These are phyloP conservation scores for Globisporangium recalcitrans DNA, from an alignment of 352 stramenopile species.

Conservation along the genomic window DNA sequence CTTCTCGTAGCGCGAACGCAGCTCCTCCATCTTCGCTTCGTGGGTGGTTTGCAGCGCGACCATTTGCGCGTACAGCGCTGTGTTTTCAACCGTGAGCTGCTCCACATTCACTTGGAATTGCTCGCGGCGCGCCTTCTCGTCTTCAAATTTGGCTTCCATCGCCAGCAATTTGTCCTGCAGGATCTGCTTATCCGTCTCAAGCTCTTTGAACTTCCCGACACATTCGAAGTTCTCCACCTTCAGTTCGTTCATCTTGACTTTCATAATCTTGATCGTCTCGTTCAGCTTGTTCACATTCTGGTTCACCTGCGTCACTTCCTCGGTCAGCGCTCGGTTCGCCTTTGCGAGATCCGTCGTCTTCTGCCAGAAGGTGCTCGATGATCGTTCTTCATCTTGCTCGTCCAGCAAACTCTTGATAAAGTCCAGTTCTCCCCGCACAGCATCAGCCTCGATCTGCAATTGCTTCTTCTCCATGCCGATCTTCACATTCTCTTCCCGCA, in stretches of 20 bases:
- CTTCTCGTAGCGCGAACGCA: conserved; percentile 63
- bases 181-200: conserved; percentile 73
- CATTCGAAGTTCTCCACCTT: conserved; percentile 50
- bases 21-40: conserved; percentile 79
- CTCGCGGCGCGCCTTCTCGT: conserved; percentile 75
- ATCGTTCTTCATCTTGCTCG: conserved; percentile 69
- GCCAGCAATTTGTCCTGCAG: conserved; percentile 56
- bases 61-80: conserved; percentile 83
- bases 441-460: conserved; percentile 59
- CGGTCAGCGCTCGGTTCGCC: conserved; percentile 67
- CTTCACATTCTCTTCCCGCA: conserved; percentile 60
- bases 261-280: conserved; percentile 59
- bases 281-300: conserved; percentile 63
- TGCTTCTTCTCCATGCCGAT: conserved; percentile 65
- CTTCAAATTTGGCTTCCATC: conserved; percentile 70
- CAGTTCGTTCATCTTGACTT: conserved; percentile 41
- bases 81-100: conserved; percentile 83
- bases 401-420: conserved; percentile 67
- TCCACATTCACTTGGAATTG: conserved; percentile 86
- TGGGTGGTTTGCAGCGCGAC: conserved; percentile 76
- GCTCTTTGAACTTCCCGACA: conserved; percentile 51
- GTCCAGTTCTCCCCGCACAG: conserved; percentile 59
- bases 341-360: conserved; percentile 84
- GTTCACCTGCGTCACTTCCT: conserved; percentile 59
- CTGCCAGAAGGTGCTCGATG: conserved; percentile 79